A percentile compares a stretch with the other conserved stretches of the same genome.
Conservation (phyloP, 2,329 filamentous ascomycete genomes). For the Aspergillus sp. region DNA sequence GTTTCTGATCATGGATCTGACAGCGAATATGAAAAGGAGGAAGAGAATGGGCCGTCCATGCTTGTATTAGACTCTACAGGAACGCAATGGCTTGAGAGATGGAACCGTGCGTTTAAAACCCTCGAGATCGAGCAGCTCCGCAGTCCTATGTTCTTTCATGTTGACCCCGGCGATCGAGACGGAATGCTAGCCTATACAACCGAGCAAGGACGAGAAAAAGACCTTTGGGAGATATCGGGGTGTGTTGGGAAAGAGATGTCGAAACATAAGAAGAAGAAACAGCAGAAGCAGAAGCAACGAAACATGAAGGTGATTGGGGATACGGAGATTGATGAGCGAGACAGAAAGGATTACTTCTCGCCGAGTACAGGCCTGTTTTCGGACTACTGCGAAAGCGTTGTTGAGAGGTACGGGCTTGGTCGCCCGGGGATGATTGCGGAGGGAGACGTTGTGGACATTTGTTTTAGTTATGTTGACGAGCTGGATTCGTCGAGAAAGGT, state of each 20-base stretch:
- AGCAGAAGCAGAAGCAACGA: conserved; percentile 43
- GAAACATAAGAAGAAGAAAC: conserved; percentile 75
- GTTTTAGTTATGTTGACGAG: conserved; percentile 53
- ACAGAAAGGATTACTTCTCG: conserved; percentile 68
- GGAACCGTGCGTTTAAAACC: conserved; percentile 67
- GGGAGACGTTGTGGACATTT: conserved; percentile 61
- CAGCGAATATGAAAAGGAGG: neutral
- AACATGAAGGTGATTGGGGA: conserved; percentile 25
- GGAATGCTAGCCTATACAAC: conserved; percentile 69
- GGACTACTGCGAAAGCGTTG: conserved; percentile 61
- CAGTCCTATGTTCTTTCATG: conserved; percentile 81
- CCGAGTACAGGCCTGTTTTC: conserved; percentile 63
- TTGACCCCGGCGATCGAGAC: conserved; percentile 74
- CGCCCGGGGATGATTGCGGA: conserved; percentile 55
- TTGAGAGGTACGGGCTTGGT: conserved; percentile 59
- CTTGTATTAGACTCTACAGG: conserved; percentile 68
- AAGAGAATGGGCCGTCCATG: conserved; percentile 40
- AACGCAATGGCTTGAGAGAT: conserved; percentile 66
- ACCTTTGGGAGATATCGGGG: conserved; percentile 68
- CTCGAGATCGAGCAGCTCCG: conserved; percentile 71
- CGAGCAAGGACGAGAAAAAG: conserved; percentile 57
- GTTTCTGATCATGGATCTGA: neutral
- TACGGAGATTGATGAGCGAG: conserved; percentile 63
- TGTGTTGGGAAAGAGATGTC: conserved; percentile 78
- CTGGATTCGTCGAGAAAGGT: conserved; percentile 51